Base-by-base conservation (phyloP, 2,329 filamentous ascomycete genomes). In the Parastagonospora nodorum region DNA sequence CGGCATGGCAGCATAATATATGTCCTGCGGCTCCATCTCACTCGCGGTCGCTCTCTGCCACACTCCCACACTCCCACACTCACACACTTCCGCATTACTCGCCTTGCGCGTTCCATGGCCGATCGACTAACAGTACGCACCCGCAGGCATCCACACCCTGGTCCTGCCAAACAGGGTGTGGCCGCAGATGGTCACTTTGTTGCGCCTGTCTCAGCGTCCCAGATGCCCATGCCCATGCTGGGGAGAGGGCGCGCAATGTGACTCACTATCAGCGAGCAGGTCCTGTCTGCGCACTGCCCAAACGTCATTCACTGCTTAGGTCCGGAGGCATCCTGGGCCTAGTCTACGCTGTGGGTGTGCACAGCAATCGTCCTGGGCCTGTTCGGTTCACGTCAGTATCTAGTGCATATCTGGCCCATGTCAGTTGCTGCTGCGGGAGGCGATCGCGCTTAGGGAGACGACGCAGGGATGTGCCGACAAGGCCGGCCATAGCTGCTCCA, bases 131-230 rank as follows among this genome's bases (percentile, higher is more conserved):
- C 19, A 24, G 19, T 24, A 24, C 19, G 19, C 19, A 24, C 19
- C 19, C 19, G 19, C 19, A 24, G 19, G 27, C 31, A 10, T 19
- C 36, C 19, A 12, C 31, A 15, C 51, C 54, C 55, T 49, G 47
- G 54, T 54, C 57, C 47, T 58, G 58, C 55, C 55, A 58, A 37
- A 39, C 62, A 63, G 58, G 61, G 62, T 60, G 62, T 58, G 60
- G 67, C 63, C 64, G 60, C 55, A 55, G 48, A 57, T 57, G 68
- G 67, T 71, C 68, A 71, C 58, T 55, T 50, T 60, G 49, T 53
- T 31, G 51, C 41, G 36, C 51, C 47, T 54, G 57, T 60, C 57
- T 60, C 57, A 60, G 55, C 43, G 12, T 54, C 38, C 52, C 48
- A 50, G 48, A 50, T 46, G 49, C 37, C 16, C 35, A 41, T 15